phyloP scores from a whole-genome alignment of 1,284 basidiomycete species.

The Jaminaea rosea region DNA sequence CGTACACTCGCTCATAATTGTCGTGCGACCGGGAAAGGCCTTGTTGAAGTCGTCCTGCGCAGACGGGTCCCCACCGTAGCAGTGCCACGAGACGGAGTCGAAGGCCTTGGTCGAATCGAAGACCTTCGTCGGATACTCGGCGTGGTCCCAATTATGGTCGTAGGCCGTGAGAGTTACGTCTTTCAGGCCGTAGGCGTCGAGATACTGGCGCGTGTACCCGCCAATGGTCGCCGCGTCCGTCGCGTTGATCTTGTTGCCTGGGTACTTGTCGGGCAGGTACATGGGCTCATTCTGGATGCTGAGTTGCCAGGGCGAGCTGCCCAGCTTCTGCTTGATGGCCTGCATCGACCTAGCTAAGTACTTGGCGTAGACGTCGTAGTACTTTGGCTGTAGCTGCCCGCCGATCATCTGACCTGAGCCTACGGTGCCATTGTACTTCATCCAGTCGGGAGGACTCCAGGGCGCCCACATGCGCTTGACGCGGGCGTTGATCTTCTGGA shows the following conservation, averaged over 20 bases:
- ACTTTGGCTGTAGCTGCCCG: constrained; percentile 16
- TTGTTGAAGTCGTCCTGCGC: constrained; percentile 14
- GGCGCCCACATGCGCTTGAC: constrained; percentile 19
- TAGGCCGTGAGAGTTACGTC: constrained; percentile 12
- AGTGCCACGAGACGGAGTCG: constrained; percentile 28
- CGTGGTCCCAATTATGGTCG: constrained; percentile 29
- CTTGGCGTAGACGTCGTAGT: constrained; percentile 17
- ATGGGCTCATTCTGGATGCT: constrained; percentile 23
- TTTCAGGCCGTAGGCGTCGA: constrained; percentile 14
- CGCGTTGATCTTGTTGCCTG: constrained; percentile 15
- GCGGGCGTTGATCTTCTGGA: constrained; percentile 12
- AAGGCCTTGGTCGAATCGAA: constrained; percentile 11
- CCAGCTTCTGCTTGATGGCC: constrained; percentile 15
- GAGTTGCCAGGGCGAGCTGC: constrained; percentile 12
- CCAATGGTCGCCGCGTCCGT: constrained; percentile 15
- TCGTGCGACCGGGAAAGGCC: constrained; percentile 18
- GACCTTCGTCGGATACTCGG: constrained; percentile 15
- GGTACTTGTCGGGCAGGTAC: constrained; percentile 14
- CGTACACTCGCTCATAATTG: constrained; percentile 26
- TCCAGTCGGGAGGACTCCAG: constrained; percentile 32
- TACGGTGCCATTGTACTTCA: constrained; percentile 20
- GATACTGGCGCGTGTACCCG: constrained; percentile 5
- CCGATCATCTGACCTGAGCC: constrained; percentile 11
- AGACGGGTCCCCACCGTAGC: constrained; percentile 19
- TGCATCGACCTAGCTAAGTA: constrained; percentile 18